These are phyloP conservation scores for Zhuliangozyma blackwelliae DNA, from an alignment of 1,139 yeast genomes.

Conservation along the genomic window DNA sequence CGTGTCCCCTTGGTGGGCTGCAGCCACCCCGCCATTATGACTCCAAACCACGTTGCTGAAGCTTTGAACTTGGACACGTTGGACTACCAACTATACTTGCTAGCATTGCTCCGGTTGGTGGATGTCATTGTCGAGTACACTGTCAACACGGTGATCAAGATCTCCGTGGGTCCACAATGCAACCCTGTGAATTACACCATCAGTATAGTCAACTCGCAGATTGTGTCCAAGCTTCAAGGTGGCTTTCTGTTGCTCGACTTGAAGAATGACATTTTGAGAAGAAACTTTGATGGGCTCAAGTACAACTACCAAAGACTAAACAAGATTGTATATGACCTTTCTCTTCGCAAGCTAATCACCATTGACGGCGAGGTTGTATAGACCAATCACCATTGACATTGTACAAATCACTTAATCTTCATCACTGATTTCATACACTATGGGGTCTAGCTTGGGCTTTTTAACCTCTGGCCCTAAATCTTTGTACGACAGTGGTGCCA, in stretches of 20 bases:
- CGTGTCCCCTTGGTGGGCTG: too few species aligned
- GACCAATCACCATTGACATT: not conserved
- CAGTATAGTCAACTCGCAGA: slow-evolving; percentile 20
- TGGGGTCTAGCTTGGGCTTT: too few species aligned
- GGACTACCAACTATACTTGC: slow-evolving; percentile 21
- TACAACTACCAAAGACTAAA: slow-evolving; percentile 26
- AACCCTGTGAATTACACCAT: slow-evolving; percentile 17
- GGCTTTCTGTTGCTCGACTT: slow-evolving; percentile 30
- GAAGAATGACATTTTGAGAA: slow-evolving; percentile 26
- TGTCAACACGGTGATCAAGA: slow-evolving; percentile 22
- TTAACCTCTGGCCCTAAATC: too few species aligned
- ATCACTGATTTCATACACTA: not conserved
- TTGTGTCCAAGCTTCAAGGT: slow-evolving; percentile 21
- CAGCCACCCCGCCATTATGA: slow-evolving; percentile 11
- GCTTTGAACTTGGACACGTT: slow-evolving; percentile 11
- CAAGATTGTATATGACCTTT: slow-evolving; percentile 26
- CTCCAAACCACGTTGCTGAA: slow-evolving; percentile 16
- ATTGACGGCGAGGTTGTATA: slow-evolving; percentile 12
- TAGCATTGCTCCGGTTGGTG: slow-evolving; percentile 20
- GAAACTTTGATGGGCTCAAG: slow-evolving; percentile 28
- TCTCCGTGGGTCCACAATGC: slow-evolving; percentile 11
- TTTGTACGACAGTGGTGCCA: too few species aligned
- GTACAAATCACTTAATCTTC: not conserved
- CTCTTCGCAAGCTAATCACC: slow-evolving; percentile 15
- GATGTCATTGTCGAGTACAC: slow-evolving; percentile 28